Base-by-base conservation (phyloP, 306 rosid genomes). In the Canavalia gladiata region DNA sequence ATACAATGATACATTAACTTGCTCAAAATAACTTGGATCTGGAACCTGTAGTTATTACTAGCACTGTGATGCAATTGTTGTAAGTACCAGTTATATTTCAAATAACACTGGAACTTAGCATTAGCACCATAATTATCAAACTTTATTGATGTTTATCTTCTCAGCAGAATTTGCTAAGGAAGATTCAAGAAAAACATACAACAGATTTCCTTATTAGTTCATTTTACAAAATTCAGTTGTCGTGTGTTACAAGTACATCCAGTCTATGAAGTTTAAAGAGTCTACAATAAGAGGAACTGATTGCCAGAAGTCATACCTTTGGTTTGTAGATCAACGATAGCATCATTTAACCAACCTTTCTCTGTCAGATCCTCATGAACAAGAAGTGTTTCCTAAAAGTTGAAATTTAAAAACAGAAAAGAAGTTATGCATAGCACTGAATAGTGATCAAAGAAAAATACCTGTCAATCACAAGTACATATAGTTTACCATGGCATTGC, bases 401-500 rank as follows among this genome's bases (percentile, higher is more conserved):
- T 81, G 80, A 74, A 86, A 70, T 69, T 69, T 25, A 42, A 76
- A 29, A 43, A 37, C 41, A 37, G 41, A 75, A 73, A n/a, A 65
- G 35, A 41, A 11, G 59, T 78, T 67, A 66, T 34, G 25, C 50
- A 67, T 37, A 67, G 57, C 31, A 54, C 42, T 76, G 73, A 81
- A 63, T 39, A 73, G 56, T 71, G 30, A 70, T 52, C 43, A 50
- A 76, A 47, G 65, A 49, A 64, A 76, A 76, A 31, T 43, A 33
- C 4, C 41, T 37, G 65, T 39, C 2, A 12, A 66, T 28, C 52
- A 55, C 62, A 55, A 52, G 55, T 46, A 49, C 31, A 52, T 54
- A 79, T 68, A 67, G 62, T 64, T 85, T 96, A 96, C 99, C 99
- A 96, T 90, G 74, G 99, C 99, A 88, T 96, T 96, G 81, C 99